Conservation (phyloP, 305 asterid genomes). For the Solanum aculeatissimum region DNA sequence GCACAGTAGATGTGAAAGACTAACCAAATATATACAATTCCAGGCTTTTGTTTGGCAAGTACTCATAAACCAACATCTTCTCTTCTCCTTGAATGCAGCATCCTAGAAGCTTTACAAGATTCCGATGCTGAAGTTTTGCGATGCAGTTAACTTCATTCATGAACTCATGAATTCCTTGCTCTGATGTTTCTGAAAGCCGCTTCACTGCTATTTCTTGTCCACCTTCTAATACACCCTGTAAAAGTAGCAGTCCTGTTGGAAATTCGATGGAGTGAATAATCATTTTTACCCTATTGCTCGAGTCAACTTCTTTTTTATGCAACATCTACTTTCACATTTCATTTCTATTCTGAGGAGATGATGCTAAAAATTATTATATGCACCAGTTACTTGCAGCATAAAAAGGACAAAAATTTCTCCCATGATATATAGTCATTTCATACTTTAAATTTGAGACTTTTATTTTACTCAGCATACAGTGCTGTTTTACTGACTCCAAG, state of each 20-base stretch:
- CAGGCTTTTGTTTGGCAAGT: slow-evolving; percentile 3
- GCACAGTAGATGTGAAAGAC: background rate
- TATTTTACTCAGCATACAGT: background rate
- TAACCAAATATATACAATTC: slow-evolving; percentile 3
- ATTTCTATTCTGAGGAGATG: too few species aligned
- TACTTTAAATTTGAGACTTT: background rate
- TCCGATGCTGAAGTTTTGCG: slow-evolving; percentile 5
- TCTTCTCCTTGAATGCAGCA: slow-evolving; percentile 6
- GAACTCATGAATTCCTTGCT: slow-evolving; percentile 9
- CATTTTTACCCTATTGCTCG: background rate
- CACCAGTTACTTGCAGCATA: too few species aligned
- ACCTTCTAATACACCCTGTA: slow-evolving; percentile 18
- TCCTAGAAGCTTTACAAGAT: slow-evolving; percentile 1
- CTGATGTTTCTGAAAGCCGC: slow-evolving; percentile 21
- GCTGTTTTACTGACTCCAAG: background rate
- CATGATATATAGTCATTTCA: background rate
- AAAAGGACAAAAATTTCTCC: too few species aligned
- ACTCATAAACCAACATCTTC: background rate
- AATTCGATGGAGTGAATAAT: background rate
- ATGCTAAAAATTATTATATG: too few species aligned
- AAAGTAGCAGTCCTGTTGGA: background rate
- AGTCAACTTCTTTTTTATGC: background rate
- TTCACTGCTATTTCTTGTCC: slow-evolving; percentile 35
- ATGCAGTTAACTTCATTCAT: slow-evolving; percentile 5
- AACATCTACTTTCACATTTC: background rate